phyloP scores from a whole-genome alignment of 192 early-diverging fungal species.

The Endogone sp. region DNA sequence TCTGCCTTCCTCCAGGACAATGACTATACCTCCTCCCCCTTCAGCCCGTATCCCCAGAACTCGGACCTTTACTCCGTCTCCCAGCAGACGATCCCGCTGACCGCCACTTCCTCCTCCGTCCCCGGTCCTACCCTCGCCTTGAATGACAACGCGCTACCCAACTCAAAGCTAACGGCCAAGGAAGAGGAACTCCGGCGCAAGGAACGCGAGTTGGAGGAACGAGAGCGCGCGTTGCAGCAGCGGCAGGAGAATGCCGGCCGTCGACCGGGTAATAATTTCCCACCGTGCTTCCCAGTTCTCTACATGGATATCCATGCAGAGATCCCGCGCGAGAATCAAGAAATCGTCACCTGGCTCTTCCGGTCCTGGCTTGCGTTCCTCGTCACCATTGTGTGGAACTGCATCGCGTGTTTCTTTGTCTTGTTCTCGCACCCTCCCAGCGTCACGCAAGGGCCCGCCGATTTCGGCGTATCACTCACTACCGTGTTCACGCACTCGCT shows the following conservation, averaged over 20 bases:
- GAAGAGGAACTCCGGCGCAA: constrained; percentile 71
- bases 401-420: constrained; percentile 71
- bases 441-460: constrained; percentile 65
- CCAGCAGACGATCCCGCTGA: background rate
- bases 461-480: constrained; percentile 73
- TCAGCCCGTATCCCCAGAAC: background rate
- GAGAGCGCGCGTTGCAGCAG: constrained; percentile 64
- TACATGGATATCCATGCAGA: constrained; percentile 75
- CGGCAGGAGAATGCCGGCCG: constrained; percentile 59
- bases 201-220: constrained; percentile 71
- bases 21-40: background rate
- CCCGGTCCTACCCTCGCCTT: background rate
- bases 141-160: too few relatives aligned
- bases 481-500: constrained; percentile 73
- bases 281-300: constrained; percentile 78
- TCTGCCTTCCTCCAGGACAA: background rate
- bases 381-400: constrained; percentile 70
- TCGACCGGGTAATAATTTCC: constrained; percentile 71
- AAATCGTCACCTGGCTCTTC: constrained; percentile 65
- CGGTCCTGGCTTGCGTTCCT: constrained; percentile 72
- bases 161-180: constrained; percentile 32
- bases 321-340: constrained; percentile 61
- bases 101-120: background rate
- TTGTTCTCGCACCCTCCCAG: constrained; percentile 61
- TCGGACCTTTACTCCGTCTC: background rate